Evolutionary conservation across 1,284 basidiomycete species (phyloP), one percentile per base, ranked within the genome.

Genomic region (Trichosporon faecale): DNA sequence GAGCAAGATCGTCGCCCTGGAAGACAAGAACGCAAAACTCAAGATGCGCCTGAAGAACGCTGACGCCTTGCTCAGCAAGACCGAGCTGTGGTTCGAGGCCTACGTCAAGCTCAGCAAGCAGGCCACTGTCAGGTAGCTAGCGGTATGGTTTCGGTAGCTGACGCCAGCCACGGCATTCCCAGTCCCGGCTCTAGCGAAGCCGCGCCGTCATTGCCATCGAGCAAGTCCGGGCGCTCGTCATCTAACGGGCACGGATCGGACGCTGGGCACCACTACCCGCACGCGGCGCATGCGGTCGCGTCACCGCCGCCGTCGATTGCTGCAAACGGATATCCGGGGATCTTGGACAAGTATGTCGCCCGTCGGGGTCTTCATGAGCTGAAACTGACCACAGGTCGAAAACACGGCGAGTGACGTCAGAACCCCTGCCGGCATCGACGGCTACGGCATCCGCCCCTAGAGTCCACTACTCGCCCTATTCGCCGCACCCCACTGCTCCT

Each of bases 401-500:
- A 31, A 31, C 29, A 31, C 18, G 27, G 27, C 27, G 57, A 31
- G 57, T 61, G 57, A 61, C 57, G 57, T 61, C 57, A 61, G 57
- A 61, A 7, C 57, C 57, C 27, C 16, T 61, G 27, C 57, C 57
- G 57, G 57, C 57, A 61, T 29, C 27, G 18, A 8, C 29, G 57
- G 57, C 57, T n/a, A 12, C 27, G 7, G 27, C 57, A 1, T 29
- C 57, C 27, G 27, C 31, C 16, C 57, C 57, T n/a, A 61, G 57
- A 33, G 57, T 61, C 27, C 57, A 61, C 29, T 61, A 61, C 57
- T 61, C 57, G 57, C 57, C 57, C 57, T 61, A 61, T 29, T 61
- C 57, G 14, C 57, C 57, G 57, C 57, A 31, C 16, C 27, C 57
- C 9, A 29, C 29, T 3, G 27, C 57, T 7, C 18, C 57, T 9